Evolutionary conservation across 2,329 filamentous ascomycete species (phyloP), one percentile per base, ranked within the genome.

Genomic region (Tolypocladium endophyticum): DNA sequence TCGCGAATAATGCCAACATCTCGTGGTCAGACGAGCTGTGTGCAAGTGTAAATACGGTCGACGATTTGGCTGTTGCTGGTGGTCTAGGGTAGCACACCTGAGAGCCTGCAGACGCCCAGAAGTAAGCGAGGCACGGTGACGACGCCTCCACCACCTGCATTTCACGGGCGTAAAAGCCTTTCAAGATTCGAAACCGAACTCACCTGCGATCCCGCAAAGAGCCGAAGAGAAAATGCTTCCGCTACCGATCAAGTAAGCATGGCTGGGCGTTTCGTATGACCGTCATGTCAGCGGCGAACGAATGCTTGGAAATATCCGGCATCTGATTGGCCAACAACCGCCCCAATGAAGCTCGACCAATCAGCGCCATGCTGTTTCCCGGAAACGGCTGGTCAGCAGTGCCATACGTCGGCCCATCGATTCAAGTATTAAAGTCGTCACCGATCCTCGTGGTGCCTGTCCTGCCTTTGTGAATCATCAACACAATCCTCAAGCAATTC

Each of bases 371-470:
- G 28, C 2, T 43, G 25, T 56, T 59, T 45, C 11, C 45, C 47
- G 18, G 54, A 33, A 60, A n/a, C 7, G 4, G 39, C 56, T 30
- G 14, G 60, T 62, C 56, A 63, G 54, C 57, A 43, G 4, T 8
- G 28, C 50, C 47, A 30, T 39, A 16, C 50, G 52, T 33, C 50
- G 36, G 41, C 38, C 50, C 50, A 58, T n/a, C n/a, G 38, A 30
- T 25, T 30, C 39, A 55, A 61, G 53, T 63, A 63, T 61, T 62
- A 63, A 62, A 64, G 60, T 59, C 60, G 61, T 59, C 58, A 57
- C 52, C 11, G 41, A 16, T 55, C 61, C 43, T 20, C 11, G 25
- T 18, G 16, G 25, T 28, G 50, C 23, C 18, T 33, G 18, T 35
- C 3, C 18, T 41, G 45, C 16, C 18, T 35, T 54, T 35, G 30